Conservation (phyloP, 1,284 basidiomycete species). For the Ustilago loliicola region DNA sequence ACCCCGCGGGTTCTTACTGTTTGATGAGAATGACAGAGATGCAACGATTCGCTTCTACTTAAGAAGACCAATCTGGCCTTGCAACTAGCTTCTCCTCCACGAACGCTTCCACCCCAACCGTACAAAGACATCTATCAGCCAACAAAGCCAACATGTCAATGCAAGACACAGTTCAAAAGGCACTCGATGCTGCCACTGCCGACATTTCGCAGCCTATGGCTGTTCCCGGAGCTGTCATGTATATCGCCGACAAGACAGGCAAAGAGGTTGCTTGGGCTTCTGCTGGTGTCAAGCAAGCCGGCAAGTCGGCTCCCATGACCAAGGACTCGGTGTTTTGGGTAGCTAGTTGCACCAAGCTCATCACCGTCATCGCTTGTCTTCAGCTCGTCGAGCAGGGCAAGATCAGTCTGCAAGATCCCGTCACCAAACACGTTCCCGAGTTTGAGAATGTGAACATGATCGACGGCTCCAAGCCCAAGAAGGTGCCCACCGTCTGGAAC, state of each 20-base stretch:
- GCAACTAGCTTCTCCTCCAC: neutral
- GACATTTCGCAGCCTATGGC: constrained; percentile 34
- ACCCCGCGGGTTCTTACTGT: neutral
- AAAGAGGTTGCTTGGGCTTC: constrained; percentile 54
- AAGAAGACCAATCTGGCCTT: neutral
- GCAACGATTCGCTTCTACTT: neutral
- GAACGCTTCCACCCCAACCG: neutral
- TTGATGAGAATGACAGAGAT: neutral
- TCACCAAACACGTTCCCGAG: constrained; percentile 59
- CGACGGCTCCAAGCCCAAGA: constrained; percentile 45
- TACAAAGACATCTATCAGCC: neutral
- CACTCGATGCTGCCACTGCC: constrained; percentile 34
- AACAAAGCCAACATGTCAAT: constrained; percentile 22
- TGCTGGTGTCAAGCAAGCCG: constrained; percentile 53
- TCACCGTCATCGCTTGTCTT: constrained; percentile 67
- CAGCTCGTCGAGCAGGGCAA: constrained; percentile 68
- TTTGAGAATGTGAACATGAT: constrained; percentile 52
- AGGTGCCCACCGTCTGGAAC: constrained; percentile 52
- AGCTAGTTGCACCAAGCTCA: constrained; percentile 68
- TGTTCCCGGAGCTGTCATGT: constrained; percentile 59
- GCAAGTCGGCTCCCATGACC: constrained; percentile 45
- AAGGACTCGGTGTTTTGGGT: constrained; percentile 61
- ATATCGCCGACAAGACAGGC: constrained; percentile 54
- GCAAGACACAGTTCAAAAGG: constrained; percentile 39
- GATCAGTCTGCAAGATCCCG: constrained; percentile 60